phyloP scores from a whole-genome alignment of 73 alveolate species.

The Paramecium pentaurelia region DNA sequence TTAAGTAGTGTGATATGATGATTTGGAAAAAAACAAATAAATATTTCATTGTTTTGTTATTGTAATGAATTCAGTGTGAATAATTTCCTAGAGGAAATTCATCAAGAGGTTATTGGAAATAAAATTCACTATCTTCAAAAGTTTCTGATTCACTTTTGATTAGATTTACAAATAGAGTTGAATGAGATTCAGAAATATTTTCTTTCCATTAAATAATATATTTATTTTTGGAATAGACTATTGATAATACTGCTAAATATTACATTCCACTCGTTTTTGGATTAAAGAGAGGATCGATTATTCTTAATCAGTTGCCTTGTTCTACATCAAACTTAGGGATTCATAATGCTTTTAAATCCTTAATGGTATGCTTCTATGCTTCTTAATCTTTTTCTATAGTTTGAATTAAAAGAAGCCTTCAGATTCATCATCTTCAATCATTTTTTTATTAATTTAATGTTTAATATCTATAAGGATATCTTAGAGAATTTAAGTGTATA shows the following conservation, averaged over 20 bases:
- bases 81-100: neutral
- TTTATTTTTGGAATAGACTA: slow-evolving; percentile 31
- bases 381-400: slow-evolving; percentile 8
- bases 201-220: neutral
- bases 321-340: neutral
- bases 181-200: neutral
- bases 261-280: neutral
- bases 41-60: neutral
- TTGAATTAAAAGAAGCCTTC: neutral
- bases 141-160: slow-evolving; percentile 24
- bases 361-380: neutral
- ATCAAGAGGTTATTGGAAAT: neutral
- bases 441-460: neutral
- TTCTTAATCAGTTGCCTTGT: neutral
- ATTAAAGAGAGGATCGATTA: neutral
- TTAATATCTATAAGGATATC: neutral
- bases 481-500: neutral
- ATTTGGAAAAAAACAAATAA: neutral
- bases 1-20: neutral
- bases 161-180: neutral
- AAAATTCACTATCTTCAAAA: neutral
- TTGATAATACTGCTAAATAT: neutral
- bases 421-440: slow-evolving; percentile 28
- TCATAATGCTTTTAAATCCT: slow-evolving; percentile 1
- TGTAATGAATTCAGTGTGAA: neutral